Conservation (phyloP, 441 rosid species). For the Populus hybrid region DNA sequence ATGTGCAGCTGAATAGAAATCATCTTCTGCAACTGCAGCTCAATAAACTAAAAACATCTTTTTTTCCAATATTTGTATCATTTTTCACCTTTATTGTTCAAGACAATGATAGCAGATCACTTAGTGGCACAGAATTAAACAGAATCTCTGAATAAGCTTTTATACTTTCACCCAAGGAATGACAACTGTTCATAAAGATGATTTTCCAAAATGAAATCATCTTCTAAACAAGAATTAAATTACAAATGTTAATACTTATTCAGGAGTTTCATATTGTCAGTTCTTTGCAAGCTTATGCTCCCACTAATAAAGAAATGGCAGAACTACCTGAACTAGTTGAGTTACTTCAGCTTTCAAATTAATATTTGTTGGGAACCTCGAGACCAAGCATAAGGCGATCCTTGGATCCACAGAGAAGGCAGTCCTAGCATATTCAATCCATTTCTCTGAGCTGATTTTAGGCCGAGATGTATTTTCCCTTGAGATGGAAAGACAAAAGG, state of each 20-base stretch:
- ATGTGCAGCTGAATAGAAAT: no score
- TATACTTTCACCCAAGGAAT: not conserved
- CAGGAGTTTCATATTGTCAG: not conserved
- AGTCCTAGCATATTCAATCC: conserved; percentile 80
- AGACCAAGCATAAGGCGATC: conserved; percentile 75
- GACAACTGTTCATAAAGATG: not conserved
- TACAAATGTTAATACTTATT: not conserved
- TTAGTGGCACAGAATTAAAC: not conserved
- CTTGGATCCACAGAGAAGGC: conserved; percentile 93
- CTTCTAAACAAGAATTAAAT: conserved; percentile 7
- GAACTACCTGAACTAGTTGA: conserved; percentile 83
- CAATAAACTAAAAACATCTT: not conserved
- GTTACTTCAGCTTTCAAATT: conserved; percentile 76
- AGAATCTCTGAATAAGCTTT: not conserved
- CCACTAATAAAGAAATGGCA: conserved; percentile 15
- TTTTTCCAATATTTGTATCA: not conserved
- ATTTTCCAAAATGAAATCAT: conserved; percentile 3
- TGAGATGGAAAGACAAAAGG: conserved; percentile 27
- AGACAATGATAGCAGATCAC: not conserved
- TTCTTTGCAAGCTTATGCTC: not conserved
- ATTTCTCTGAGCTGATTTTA: conserved; percentile 78
- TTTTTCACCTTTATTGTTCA: not conserved
- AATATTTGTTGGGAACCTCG: conserved; percentile 80
- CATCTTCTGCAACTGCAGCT: not conserved
- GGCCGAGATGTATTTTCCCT: conserved; percentile 68